Evolutionary conservation across 306 rosid species (phyloP), one percentile per base, ranked within the genome.

Genomic region (Castanospermum australe): DNA sequence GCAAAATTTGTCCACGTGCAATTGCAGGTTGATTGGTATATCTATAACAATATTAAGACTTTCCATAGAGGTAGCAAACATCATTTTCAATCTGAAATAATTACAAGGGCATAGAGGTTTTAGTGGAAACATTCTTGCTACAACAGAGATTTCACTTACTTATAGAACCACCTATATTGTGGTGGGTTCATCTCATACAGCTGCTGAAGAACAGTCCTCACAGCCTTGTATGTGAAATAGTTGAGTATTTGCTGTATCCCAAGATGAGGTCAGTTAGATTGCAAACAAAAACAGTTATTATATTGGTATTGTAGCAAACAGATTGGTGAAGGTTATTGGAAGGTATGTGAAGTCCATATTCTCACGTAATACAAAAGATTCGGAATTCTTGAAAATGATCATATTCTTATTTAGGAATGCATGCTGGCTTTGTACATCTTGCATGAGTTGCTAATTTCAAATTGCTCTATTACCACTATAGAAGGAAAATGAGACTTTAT

Each of bases 141-240:
- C 20, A 39, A 59, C 7, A 50, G 63, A 32, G 20, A 66, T 22
- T 15, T n/a, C 41, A 87, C 96, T 87, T 87, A 91, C 96, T 91
- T 86, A n/a, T 91, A 91, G 57, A 91, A 79, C 93, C 93, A 91
- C 77, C 90, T 84, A 83, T 91, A 89, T 32, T 87, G 86, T 2
- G 93, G 86, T 3, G 96, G 96, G 28, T 91, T 91, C 93, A 91
- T 91, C 83, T 91, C 96, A 60, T 91, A 87, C 18, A 91, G 75
- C 75, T 91, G 96, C 81, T 72, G 87, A 82, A 91, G 79, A 51
- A 91, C 96, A 41, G 93, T 91, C 90, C 91, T 84, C 83, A 86
- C 96, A 75, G 96, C 96, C 84, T 89, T 89, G 83, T 87, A 87
- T 20, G 96, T 91, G 85, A 91, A 91, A 71, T 91, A 91, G 75